These are phyloP conservation scores for Gossypium sturtianum DNA, from an alignment of 345 rosid genomes.

Conservation along the genomic window DNA sequence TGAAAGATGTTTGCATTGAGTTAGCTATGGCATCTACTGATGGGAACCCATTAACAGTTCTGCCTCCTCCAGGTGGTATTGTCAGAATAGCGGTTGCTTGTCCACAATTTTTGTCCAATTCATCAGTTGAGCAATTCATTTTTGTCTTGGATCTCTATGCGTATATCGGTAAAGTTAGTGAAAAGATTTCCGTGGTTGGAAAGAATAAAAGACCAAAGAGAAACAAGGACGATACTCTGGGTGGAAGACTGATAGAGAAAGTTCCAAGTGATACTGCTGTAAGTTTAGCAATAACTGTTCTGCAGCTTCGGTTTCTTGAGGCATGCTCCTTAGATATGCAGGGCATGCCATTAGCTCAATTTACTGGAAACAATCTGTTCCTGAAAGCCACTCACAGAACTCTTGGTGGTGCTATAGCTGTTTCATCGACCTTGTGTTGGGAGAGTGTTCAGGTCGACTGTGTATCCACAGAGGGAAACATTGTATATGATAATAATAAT, in stretches of 20 bases:
- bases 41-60: conserved; percentile 62
- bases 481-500: conserved; percentile 29
- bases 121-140: conserved; percentile 94
- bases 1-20: conserved; percentile 58
- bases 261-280: conserved; percentile 97
- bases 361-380: conserved; percentile 66
- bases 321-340: conserved; percentile 48
- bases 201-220: conserved; percentile 42
- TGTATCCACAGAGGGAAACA: conserved; percentile 59
- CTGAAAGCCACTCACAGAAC: conserved; percentile 85
- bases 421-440: conserved; percentile 76
- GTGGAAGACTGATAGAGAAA: conserved; percentile 64
- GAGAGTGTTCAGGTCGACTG: conserved; percentile 79
- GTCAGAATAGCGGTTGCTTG: conserved; percentile 87
- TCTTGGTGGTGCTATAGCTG: conserved; percentile 93
- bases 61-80: conserved; percentile 98
- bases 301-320: conserved; percentile 83
- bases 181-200: conserved; percentile 63
- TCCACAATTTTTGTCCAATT: conserved; percentile 73
- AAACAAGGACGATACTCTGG: conserved; percentile 26
- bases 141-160: conserved; percentile 85
- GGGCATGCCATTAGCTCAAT: conserved; percentile 83
- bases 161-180: conserved; percentile 72
- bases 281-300: conserved; percentile 55
- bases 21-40: conserved; percentile 94